Conservation (phyloP, 1,139 yeast genomes). For the Geotrichum citri-aurantii region DNA sequence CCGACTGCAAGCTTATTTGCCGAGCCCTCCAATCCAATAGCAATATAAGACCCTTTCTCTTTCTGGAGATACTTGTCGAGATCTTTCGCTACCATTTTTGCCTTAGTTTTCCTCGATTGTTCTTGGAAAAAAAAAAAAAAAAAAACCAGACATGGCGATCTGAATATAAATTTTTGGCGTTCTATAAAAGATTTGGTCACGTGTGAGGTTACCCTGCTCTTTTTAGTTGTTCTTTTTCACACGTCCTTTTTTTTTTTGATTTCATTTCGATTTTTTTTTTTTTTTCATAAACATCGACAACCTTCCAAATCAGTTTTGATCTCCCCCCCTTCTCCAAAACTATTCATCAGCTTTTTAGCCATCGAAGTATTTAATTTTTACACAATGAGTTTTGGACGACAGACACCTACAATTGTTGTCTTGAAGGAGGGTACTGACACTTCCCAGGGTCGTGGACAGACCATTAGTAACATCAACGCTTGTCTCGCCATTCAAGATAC, state of each 20-base stretch:
- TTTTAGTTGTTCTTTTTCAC: constrained; percentile 4
- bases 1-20: constrained; percentile 97
- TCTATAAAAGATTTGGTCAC: neutral
- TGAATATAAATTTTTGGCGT: neutral
- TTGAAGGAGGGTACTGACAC: constrained; percentile 96
- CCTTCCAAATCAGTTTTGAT: neutral
- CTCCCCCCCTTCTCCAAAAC: neutral
- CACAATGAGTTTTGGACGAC: constrained; percentile 81
- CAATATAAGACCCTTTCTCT: constrained; percentile 40
- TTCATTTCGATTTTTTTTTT: neutral
- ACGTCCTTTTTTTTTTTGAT: constrained; percentile 4
- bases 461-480: constrained; percentile 90
- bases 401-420: constrained; percentile 95
- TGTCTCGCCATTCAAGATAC: constrained; percentile 97
- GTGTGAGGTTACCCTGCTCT: constrained; percentile 2
- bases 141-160: neutral
- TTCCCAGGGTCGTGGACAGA: constrained; percentile 95
- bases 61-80: constrained; percentile 25
- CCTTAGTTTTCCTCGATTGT: neutral
- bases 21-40: constrained; percentile 91
- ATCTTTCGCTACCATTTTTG: constrained; percentile 14
- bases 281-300: neutral
- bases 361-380: neutral
- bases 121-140: too few species aligned
- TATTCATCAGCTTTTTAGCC: neutral